Evolutionary conservation across 2,329 filamentous ascomycete species (phyloP).

Genomic region (Fusarium zealandicum): DNA sequence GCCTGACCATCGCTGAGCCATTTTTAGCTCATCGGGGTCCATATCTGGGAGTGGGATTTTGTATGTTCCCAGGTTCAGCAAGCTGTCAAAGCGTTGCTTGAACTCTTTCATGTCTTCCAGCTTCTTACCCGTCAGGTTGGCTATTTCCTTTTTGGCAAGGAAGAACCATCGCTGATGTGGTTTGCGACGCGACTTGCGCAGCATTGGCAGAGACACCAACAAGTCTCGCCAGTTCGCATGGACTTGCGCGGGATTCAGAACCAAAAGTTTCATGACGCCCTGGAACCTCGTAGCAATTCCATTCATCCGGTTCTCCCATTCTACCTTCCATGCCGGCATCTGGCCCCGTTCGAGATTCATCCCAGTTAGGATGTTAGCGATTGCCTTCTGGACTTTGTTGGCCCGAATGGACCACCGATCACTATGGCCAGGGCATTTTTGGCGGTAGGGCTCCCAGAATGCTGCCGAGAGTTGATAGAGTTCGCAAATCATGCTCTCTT

Average conservation of each 20-base stretch:
- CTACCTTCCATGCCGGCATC: constrained; percentile 4
- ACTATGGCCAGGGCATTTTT: background rate
- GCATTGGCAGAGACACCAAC: constrained; percentile 34
- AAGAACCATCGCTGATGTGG: constrained; percentile 29
- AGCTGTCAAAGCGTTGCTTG: constrained; percentile 11
- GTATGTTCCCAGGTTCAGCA: constrained; percentile 19
- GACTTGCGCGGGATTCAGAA: constrained; percentile 1
- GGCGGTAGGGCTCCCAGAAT: constrained; percentile 25
- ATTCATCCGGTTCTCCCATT: constrained; percentile 29
- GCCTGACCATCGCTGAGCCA: constrained; percentile 32
- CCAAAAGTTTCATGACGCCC: constrained; percentile 23
- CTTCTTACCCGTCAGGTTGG: constrained; percentile 18
- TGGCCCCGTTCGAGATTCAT: background rate
- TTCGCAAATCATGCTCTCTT: constrained; percentile 37
- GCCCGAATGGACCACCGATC: constrained; percentile 8
- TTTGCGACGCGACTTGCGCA: constrained; percentile 34
- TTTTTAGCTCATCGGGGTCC: constrained; percentile 14
- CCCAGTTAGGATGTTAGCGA: background rate
- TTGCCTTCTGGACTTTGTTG: background rate
- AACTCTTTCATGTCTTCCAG: constrained; percentile 22
- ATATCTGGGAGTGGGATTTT: constrained; percentile 28
- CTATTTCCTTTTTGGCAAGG: constrained; percentile 36
- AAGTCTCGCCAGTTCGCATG: constrained; percentile 32
- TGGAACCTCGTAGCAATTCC: constrained; percentile 8
- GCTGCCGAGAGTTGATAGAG: constrained; percentile 26